Base-by-base conservation (phyloP, 345 rosid species). In the Sapria himalayana region DNA sequence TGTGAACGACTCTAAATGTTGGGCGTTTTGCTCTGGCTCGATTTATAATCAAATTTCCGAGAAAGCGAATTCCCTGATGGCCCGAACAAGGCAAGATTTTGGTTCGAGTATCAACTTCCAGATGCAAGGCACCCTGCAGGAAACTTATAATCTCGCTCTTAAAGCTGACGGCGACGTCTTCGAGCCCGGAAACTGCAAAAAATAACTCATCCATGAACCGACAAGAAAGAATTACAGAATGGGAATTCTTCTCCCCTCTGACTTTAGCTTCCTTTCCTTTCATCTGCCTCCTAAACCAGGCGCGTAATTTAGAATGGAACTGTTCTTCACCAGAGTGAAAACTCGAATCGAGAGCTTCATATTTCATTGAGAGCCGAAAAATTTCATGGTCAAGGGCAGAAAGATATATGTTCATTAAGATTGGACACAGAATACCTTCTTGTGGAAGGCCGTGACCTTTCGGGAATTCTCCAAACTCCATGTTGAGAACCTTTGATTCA, bases 401-500 rank as follows among this genome's bases (percentile, higher is more conserved):
- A 33, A 85, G 86, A 61, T 85, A 81, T 49, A 85, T 70, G 57
- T 78, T 85, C 59, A 78, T 69, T 47, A 85, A 55, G 35, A 85
- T 61, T 35, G 92, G 78, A 39, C 74, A 85, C 59, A 85, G 38
- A 29, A 73, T 56, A 42, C 96, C 96, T 69, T 85, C 93, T 47
- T 85, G 96, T 15, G 96, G 94, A 53, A 85, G 93, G 54, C 96
- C 93, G 49, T 85, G 86, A 22, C 93, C 86, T 64, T 85, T 85
- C 17, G 84, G 76, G 51, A 75, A 85, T 32, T 84, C 78, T 19
- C 93, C 96, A 69, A 85, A 85, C 64, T 74, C 92, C 22, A 77
- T 46, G 61, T 81, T 77, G 29, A 81, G 64, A 52, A 73, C 84
- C 4, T 56, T 57, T 15, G 86, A 67, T 50, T 81, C 72, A 60